Conservation (phyloP, 441 rosid genomes). For the Syzygium syzygioides region DNA sequence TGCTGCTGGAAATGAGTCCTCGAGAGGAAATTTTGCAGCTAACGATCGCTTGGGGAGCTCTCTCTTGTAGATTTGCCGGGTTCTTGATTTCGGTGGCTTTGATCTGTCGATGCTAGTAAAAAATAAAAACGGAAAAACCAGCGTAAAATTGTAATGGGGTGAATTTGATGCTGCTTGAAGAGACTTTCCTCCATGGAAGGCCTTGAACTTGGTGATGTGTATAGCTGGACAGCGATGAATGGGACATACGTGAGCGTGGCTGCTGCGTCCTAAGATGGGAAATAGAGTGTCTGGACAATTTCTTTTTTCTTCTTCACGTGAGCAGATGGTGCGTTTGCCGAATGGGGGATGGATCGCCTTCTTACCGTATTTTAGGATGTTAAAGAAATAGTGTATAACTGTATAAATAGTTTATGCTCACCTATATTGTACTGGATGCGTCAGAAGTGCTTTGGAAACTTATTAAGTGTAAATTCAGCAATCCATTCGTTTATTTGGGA, state of each 20-base stretch:
- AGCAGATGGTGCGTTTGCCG: neutral
- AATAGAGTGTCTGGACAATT: neutral
- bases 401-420: neutral
- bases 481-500: neutral
- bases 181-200: neutral
- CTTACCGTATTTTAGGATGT: neutral
- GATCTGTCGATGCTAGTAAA: neutral
- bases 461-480: neutral
- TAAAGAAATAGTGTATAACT: neutral
- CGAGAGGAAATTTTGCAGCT: neutral
- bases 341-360: neutral
- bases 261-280: neutral
- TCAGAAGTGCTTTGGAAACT: neutral
- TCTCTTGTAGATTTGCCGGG: neutral
- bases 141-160: neutral
- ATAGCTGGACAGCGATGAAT: neutral
- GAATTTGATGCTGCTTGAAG: neutral
- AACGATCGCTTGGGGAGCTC: neutral
- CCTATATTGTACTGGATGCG: neutral
- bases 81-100: neutral
- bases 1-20: neutral
- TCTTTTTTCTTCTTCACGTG: neutral
- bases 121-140: neutral
- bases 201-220: neutral
- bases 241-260: neutral